Conservation (phyloP, 495 filamentous ascomycete species). For the Trichocladium uniseriatum region DNA sequence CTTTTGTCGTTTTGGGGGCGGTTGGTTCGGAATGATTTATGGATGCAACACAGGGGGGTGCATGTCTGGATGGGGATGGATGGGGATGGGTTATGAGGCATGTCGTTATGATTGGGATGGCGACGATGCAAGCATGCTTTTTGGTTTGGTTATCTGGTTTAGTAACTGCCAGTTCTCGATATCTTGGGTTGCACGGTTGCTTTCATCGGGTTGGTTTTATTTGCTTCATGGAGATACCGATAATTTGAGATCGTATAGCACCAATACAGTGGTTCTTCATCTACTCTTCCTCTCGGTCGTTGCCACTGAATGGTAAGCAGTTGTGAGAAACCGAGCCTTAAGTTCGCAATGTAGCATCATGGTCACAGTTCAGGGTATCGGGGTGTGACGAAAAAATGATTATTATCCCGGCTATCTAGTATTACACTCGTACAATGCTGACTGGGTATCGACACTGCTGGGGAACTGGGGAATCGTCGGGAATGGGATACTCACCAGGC, state of each 20-base stretch:
- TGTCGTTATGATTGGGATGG: not conserved
- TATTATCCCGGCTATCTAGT: not conserved
- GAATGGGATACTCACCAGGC: conserved; percentile 15
- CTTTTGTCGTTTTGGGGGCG: not conserved
- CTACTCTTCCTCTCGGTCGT: no score
- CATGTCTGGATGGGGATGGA: not conserved
- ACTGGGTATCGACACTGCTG: conserved; percentile 10
- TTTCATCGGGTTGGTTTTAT: not conserved
- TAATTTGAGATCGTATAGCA: conserved; percentile 5
- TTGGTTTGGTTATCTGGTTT: not conserved
- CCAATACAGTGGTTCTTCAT: not conserved
- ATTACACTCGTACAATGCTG: conserved; percentile 11
- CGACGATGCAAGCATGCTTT: not conserved
- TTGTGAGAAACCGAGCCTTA: no score
- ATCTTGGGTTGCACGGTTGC: not conserved
- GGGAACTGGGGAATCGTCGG: conserved; percentile 5
- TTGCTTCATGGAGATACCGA: not conserved
- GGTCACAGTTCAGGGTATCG: no score
- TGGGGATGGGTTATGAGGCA: not conserved
- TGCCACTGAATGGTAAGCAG: no score
- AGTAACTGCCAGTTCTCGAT: not conserved
- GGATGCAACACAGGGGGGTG: not conserved
- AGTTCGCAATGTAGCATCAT: no score
- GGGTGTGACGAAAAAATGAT: not conserved
- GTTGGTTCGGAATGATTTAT: not conserved